phyloP scores from a whole-genome alignment of 805 yeast species.

The Pichia nanzhaoensis region DNA sequence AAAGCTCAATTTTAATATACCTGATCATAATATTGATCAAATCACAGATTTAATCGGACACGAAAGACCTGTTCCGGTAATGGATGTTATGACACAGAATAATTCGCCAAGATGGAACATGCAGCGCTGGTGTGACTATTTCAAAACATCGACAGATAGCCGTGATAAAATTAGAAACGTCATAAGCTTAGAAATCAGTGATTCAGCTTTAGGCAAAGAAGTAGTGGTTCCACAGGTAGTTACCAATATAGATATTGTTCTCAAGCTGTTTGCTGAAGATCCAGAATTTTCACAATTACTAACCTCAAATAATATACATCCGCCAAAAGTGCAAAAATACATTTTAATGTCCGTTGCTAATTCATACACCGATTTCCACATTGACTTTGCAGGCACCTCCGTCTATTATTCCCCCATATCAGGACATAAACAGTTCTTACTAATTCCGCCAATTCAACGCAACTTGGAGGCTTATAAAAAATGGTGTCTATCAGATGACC shows the following conservation, averaged over 20 bases:
- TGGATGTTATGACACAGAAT: constrained; percentile 84
- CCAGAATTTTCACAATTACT: constrained; percentile 2
- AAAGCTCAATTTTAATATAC: constrained; percentile 30
- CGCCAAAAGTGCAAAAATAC: constrained; percentile 66
- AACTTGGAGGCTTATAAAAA: constrained; percentile 56
- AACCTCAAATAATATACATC: constrained; percentile 14
- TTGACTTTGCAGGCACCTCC: constrained; percentile 89
- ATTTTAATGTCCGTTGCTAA: constrained; percentile 79
- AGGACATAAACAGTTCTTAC: constrained; percentile 70
- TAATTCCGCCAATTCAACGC: constrained; percentile 67
- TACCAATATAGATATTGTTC: constrained; percentile 58
- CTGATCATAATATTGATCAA: constrained; percentile 49
- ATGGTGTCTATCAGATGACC: constrained; percentile 69
- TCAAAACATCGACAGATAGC: constrained; percentile 34
- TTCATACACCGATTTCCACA: constrained; percentile 83
- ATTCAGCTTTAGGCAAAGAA: constrained; percentile 39
- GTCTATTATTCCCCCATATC: constrained; percentile 77
- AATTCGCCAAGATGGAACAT: constrained; percentile 61
- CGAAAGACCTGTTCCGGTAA: constrained; percentile 64
- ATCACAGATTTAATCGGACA: constrained; percentile 56
- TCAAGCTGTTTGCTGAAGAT: constrained; percentile 47
- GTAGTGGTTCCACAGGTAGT: constrained; percentile 66
- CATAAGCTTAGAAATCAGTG: constrained; percentile 71
- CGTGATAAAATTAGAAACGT: constrained; percentile 73
- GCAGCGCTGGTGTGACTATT: constrained; percentile 71